Evolutionary conservation across 140 eudicot species (phyloP).

Genomic region (Cichorium intybus): DNA sequence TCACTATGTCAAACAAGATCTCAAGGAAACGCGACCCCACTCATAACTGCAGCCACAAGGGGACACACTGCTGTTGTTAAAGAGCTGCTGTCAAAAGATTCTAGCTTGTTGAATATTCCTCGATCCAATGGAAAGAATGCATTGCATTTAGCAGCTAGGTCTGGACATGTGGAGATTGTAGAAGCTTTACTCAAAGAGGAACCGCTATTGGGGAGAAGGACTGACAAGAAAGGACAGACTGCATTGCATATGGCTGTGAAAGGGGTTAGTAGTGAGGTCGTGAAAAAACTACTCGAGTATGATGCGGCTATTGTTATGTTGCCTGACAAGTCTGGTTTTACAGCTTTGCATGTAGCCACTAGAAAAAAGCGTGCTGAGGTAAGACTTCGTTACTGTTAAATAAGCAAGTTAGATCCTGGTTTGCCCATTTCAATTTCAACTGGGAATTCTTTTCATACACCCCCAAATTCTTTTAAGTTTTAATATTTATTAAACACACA

Average conservation of each 20-base stretch:
- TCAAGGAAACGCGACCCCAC: slow-evolving; percentile 84
- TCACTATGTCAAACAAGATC: slow-evolving; percentile 69
- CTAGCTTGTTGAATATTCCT: slow-evolving; percentile 46
- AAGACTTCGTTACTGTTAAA: slow-evolving; percentile 15
- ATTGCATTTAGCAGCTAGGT: slow-evolving; percentile 82
- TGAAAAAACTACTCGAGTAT: slow-evolving; percentile 66
- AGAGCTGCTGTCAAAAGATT: slow-evolving; percentile 65
- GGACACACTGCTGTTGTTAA: slow-evolving; percentile 80
- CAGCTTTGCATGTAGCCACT: slow-evolving; percentile 88
- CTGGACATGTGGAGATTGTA: slow-evolving; percentile 80
- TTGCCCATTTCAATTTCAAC: too few species aligned
- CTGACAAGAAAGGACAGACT: slow-evolving; percentile 90
- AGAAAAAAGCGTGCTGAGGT: slow-evolving; percentile 88
- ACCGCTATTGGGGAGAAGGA: slow-evolving; percentile 67
- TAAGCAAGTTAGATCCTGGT: too few species aligned
- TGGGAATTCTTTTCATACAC: too few species aligned
- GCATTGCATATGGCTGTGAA: slow-evolving; percentile 98
- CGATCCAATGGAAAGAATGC: slow-evolving; percentile 87
- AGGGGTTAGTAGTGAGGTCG: slow-evolving; percentile 78
- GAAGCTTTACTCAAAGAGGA: slow-evolving; percentile 75
- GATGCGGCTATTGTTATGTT: slow-evolving; percentile 87
- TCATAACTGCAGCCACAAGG: slow-evolving; percentile 80
- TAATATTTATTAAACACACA: too few species aligned
- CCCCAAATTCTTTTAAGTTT: too few species aligned
- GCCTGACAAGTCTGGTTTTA: slow-evolving; percentile 80